phyloP scores from a whole-genome alignment of 345 rosid species.

The Clarkia xantiana region DNA sequence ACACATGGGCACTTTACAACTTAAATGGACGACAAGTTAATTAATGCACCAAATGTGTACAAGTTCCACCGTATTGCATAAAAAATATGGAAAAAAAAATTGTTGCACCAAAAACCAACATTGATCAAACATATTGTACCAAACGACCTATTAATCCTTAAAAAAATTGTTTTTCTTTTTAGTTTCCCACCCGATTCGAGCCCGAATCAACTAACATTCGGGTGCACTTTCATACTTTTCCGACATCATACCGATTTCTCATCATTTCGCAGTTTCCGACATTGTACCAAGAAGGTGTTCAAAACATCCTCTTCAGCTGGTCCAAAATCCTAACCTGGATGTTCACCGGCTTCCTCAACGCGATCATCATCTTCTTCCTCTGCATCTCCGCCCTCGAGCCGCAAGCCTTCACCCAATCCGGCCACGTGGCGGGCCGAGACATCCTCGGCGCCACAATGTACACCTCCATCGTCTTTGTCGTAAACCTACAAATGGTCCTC shows the following conservation, averaged over 20 bases:
- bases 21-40: too few species aligned
- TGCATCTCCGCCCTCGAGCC: constrained; percentile 45
- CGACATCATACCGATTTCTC: constrained; percentile 3
- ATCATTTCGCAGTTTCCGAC: constrained; percentile 48
- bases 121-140: too few species aligned
- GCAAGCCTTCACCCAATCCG: constrained; percentile 56
- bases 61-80: too few species aligned
- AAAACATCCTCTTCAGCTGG: constrained; percentile 79
- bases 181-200: not conserved
- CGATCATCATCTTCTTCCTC: constrained; percentile 46
- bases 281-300: constrained; percentile 82
- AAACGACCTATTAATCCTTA: too few species aligned
- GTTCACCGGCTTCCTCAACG: constrained; percentile 55
- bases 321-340: constrained; percentile 56
- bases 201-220: too few species aligned
- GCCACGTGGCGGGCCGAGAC: constrained; percentile 51
- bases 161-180: too few species aligned
- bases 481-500: constrained; percentile 68
- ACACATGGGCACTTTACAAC: too few species aligned
- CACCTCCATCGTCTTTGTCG: constrained; percentile 69
- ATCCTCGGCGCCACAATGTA: constrained; percentile 63
- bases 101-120: too few species aligned
- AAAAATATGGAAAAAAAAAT: too few species aligned
- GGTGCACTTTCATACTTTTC: not conserved
- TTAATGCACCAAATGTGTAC: too few species aligned